Evolutionary conservation across 2,329 filamentous ascomycete species (phyloP).

Genomic region (Mollisia scopiformis): DNA sequence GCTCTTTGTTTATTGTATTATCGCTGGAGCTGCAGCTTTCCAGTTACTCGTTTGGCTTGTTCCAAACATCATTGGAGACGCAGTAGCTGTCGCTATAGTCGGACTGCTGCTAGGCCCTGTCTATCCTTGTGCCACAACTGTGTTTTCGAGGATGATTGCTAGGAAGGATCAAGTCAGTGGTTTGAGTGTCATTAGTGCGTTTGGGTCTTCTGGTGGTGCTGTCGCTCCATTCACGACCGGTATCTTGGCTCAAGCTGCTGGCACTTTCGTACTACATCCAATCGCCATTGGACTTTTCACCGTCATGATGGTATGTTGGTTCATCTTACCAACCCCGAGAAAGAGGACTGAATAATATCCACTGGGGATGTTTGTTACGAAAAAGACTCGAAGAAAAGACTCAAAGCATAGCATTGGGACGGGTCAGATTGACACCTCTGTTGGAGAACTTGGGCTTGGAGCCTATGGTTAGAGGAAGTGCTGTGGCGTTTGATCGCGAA

Average conservation of each 20-base stretch:
- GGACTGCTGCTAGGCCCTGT: slow-evolving; percentile 78
- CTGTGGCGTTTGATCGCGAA: slow-evolving; percentile 27
- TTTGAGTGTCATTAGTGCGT: slow-evolving; percentile 69
- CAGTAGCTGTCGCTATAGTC: slow-evolving; percentile 69
- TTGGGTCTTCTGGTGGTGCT: slow-evolving; percentile 72
- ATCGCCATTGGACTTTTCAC: slow-evolving; percentile 68
- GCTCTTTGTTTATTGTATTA: slow-evolving; percentile 65
- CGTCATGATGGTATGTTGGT: slow-evolving; percentile 70
- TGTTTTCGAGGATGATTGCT: slow-evolving; percentile 64
- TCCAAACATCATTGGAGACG: slow-evolving; percentile 73
- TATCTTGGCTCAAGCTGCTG: slow-evolving; percentile 47
- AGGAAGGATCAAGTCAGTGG: slow-evolving; percentile 63
- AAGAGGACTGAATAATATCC: slow-evolving; percentile 68
- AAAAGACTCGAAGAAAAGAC: too few species aligned
- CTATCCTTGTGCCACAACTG: slow-evolving; percentile 71
- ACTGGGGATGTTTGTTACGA: too few species aligned
- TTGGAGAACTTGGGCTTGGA: too few species aligned
- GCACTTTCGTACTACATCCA: slow-evolving; percentile 51
- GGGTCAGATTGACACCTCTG: too few species aligned
- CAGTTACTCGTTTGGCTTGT: slow-evolving; percentile 80
- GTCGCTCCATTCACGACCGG: slow-evolving; percentile 56
- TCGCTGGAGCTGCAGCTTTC: slow-evolving; percentile 64
- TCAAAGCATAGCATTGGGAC: too few species aligned
- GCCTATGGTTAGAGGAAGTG: slow-evolving; percentile 17
- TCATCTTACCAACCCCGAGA: slow-evolving; percentile 52